Conservation (phyloP, 805 yeast species). For the Tetrapisispora nanseiensis region DNA sequence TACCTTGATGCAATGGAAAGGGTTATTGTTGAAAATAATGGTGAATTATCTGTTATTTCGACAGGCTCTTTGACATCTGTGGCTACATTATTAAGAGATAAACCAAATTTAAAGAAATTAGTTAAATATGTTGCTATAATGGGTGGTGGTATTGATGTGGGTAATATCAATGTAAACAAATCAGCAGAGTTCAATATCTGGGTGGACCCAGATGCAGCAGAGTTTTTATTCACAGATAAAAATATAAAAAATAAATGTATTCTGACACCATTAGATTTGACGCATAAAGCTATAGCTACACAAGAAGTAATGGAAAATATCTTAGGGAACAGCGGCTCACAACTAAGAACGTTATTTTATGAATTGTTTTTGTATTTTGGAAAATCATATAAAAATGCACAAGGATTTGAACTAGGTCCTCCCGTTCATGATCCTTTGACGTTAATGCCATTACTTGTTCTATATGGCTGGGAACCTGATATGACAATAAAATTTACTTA, state of each 20-base stretch:
- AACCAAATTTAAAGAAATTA: constrained; percentile 44
- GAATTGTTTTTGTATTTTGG: constrained; percentile 47
- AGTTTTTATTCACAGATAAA: constrained; percentile 40
- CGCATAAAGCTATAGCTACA: constrained; percentile 49
- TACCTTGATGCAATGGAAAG: constrained; percentile 34
- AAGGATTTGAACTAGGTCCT: constrained; percentile 47
- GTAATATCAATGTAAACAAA: constrained; percentile 40
- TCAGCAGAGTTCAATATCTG: constrained; percentile 68
- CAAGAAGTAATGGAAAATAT: constrained; percentile 32
- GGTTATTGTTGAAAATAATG: constrained; percentile 37
- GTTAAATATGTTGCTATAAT: constrained; percentile 53
- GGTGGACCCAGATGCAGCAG: constrained; percentile 71
- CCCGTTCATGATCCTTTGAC: constrained; percentile 80
- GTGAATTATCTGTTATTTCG: constrained; percentile 52
- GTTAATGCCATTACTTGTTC: constrained; percentile 45
- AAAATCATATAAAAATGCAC: constrained; percentile 33
- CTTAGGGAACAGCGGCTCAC: constrained; percentile 31
- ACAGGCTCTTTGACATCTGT: constrained; percentile 74
- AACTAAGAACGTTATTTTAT: constrained; percentile 43
- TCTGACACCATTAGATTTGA: constrained; percentile 57
- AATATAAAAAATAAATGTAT: constrained; percentile 40
- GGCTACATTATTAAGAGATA: constrained; percentile 41
- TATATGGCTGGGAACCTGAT: constrained; percentile 25
- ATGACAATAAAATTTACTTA: constrained; percentile 13
- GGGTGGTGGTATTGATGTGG: constrained; percentile 54